A percentile compares a stretch with the other conserved stretches of the same genome.
phyloP scores from a whole-genome alignment of 1,284 basidiomycete genomes.

The Schizophyllum amplum region DNA sequence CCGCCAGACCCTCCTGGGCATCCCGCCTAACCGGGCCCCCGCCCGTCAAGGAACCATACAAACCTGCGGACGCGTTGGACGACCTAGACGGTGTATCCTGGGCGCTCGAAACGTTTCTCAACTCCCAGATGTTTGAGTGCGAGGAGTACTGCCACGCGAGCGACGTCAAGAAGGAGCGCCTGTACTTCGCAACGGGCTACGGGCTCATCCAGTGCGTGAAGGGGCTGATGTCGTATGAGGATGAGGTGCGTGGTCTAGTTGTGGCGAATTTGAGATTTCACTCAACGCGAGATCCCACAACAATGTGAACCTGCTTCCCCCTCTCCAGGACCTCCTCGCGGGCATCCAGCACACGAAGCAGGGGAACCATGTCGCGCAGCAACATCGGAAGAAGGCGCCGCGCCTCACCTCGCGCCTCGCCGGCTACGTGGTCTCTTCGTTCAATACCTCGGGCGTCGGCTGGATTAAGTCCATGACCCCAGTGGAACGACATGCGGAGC shows the following conservation, averaged over 20 bases:
- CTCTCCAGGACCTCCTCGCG: constrained; percentile 53
- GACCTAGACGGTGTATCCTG: constrained; percentile 63
- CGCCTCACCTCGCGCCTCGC: constrained; percentile 55
- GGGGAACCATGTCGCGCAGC: constrained; percentile 51
- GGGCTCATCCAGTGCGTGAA: constrained; percentile 78
- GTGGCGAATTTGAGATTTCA: background rate
- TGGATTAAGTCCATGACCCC: constrained; percentile 77
- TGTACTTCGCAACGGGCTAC: constrained; percentile 85
- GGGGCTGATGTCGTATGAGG: constrained; percentile 75
- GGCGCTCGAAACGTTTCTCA: constrained; percentile 76
- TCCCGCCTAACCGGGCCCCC: constrained; percentile 17
- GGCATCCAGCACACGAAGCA: constrained; percentile 58
- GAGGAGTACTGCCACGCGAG: constrained; percentile 65
- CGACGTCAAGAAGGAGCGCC: constrained; percentile 65
- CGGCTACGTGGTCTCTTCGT: constrained; percentile 34
- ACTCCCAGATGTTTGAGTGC: constrained; percentile 83
- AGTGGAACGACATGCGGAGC: constrained; percentile 88
- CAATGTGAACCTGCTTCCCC: background rate
- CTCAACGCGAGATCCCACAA: background rate
- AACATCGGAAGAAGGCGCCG: constrained; percentile 56
- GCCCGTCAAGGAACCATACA: constrained; percentile 33
- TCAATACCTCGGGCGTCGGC: constrained; percentile 41
- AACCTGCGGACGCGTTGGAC: constrained; percentile 37
- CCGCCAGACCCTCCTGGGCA: constrained; percentile 4
- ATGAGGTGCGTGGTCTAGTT: constrained; percentile 45